Percentiles rank a stretch among this genome's conserved stretches.
Conservation (phyloP, 2,329 filamentous ascomycete genomes). For the Colletotrichum sp. region DNA sequence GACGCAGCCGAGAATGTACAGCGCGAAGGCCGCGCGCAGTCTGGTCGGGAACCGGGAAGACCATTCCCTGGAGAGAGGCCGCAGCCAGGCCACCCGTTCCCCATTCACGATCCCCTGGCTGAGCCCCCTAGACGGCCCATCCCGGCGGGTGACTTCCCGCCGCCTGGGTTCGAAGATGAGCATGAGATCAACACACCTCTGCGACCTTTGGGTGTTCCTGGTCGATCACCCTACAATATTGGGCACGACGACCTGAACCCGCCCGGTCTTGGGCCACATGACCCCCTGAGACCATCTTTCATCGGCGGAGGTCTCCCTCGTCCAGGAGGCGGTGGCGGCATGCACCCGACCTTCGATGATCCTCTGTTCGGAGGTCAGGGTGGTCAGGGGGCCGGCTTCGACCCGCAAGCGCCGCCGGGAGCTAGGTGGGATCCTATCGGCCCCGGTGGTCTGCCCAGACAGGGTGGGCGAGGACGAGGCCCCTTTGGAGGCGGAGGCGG, state of each 20-base stretch:
- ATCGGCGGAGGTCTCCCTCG: constrained; percentile 63
- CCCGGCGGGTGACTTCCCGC: constrained; percentile 77
- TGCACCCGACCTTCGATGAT: constrained; percentile 97
- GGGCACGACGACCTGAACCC: constrained; percentile 91
- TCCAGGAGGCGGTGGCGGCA: constrained; percentile 74
- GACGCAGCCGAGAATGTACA: constrained; percentile 46
- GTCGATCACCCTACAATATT: constrained; percentile 68
- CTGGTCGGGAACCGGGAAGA: constrained; percentile 37
- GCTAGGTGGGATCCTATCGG: constrained; percentile 90
- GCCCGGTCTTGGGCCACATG: constrained; percentile 81
- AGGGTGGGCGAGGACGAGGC: constrained; percentile 40
- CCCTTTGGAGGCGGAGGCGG: constrained; percentile 41
- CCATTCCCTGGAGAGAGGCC: constrained; percentile 46
- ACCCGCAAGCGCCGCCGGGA: constrained; percentile 82
- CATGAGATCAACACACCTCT: constrained; percentile 78
- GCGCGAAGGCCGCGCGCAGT: constrained; percentile 42
- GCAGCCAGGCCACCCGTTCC: constrained; percentile 69
- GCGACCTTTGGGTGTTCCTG: constrained; percentile 45
- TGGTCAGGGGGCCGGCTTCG: constrained; percentile 52
- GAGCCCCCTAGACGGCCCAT: constrained; percentile 62
- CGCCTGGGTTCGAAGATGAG: constrained; percentile 93
- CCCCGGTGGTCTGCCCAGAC: constrained; percentile 62
- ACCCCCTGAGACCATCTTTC: constrained; percentile 75
- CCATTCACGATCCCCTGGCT: constrained; percentile 69
- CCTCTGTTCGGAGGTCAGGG: constrained; percentile 74